Percentiles rank a stretch among this genome's conserved stretches.
phyloP scores from a whole-genome alignment of 2,329 filamentous ascomycete species.

The Anisogramma anomala region DNA sequence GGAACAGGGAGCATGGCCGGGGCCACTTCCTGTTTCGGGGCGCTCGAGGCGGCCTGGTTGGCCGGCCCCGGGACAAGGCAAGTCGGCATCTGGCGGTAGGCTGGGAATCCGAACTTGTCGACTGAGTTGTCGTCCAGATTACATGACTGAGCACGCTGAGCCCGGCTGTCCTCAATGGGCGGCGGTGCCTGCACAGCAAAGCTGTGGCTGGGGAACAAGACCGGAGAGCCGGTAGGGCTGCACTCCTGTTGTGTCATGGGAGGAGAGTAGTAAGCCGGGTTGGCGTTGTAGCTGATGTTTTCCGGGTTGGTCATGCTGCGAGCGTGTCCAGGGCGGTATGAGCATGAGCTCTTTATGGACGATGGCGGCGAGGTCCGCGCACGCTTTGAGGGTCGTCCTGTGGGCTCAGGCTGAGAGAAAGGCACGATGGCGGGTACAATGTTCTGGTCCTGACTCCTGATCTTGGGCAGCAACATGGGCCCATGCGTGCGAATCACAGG shows the following conservation, averaged over 20 bases:
- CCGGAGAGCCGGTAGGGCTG: conserved; percentile 46
- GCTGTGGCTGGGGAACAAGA: conserved; percentile 37
- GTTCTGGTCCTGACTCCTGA: conserved; percentile 72
- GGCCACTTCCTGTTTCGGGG: conserved; percentile 19
- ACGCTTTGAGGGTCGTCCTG: conserved; percentile 44
- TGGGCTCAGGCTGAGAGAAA: conserved; percentile 1
- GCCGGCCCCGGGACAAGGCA: conserved; percentile 28
- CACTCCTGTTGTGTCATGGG: conserved; percentile 23
- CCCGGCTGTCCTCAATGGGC: conserved; percentile 25
- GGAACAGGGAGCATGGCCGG: conserved; percentile 18
- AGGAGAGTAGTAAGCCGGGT: conserved; percentile 25
- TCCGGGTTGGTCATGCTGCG: conserved; percentile 54
- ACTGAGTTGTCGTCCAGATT: conserved; percentile 55
- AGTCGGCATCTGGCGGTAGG: conserved; percentile 63
- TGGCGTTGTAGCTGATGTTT: conserved; percentile 32
- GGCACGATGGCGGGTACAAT: conserved; percentile 42
- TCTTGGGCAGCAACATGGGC: conserved; percentile 72
- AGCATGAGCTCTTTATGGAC: conserved; percentile 23
- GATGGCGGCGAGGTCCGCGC: conserved; percentile 41
- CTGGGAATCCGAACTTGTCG: conserved; percentile 68
- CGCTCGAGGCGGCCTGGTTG: conserved; percentile 18
- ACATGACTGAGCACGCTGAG: conserved; percentile 53
- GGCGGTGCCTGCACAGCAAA: conserved; percentile 18
- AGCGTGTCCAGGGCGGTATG: conserved; percentile 36
- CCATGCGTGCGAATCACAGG: conserved; percentile 63